These are phyloP conservation scores for Moniliophthora roreri DNA, from an alignment of 1,284 basidiomycete species.

Conservation along the genomic window DNA sequence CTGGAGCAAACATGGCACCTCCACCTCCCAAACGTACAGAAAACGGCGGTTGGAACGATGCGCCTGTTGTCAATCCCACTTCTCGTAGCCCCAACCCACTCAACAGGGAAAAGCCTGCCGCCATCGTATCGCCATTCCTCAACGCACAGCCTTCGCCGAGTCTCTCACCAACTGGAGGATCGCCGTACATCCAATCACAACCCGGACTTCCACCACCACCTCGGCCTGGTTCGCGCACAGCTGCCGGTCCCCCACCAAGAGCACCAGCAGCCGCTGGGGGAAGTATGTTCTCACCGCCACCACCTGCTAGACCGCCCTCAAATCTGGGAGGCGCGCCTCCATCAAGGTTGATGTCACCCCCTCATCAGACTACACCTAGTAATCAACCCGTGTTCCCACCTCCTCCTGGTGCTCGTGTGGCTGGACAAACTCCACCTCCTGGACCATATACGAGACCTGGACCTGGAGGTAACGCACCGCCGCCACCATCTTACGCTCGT, in stretches of 20 bases:
- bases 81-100: slow-evolving; percentile 55
- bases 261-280: slow-evolving; percentile 37
- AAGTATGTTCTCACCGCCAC: slow-evolving; percentile 29
- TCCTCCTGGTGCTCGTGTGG: slow-evolving; percentile 28
- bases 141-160: slow-evolving; percentile 51
- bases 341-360: slow-evolving; percentile 41
- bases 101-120: slow-evolving; percentile 52
- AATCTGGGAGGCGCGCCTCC: slow-evolving; percentile 29
- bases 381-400: slow-evolving; percentile 45
- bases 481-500: slow-evolving; percentile 21
- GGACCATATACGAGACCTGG: slow-evolving; percentile 11
- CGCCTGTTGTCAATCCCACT: slow-evolving; percentile 51
- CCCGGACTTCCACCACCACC: slow-evolving; percentile 56
- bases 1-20: slow-evolving; percentile 20
- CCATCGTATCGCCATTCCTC: slow-evolving; percentile 91
- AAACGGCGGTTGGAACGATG: slow-evolving; percentile 91
- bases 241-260: slow-evolving; percentile 46
- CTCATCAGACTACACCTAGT: slow-evolving; percentile 37
- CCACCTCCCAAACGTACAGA: slow-evolving; percentile 55
- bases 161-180: slow-evolving; percentile 45
- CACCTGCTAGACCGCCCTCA: slow-evolving; percentile 31
- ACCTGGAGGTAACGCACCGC: slow-evolving; percentile 18
- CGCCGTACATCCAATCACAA: slow-evolving; percentile 41
- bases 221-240: slow-evolving; percentile 60
- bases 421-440: slow-evolving; percentile 34